These are phyloP conservation scores for Abrus pulchellus DNA, from an alignment of 306 rosid species.

Conservation along the genomic window DNA sequence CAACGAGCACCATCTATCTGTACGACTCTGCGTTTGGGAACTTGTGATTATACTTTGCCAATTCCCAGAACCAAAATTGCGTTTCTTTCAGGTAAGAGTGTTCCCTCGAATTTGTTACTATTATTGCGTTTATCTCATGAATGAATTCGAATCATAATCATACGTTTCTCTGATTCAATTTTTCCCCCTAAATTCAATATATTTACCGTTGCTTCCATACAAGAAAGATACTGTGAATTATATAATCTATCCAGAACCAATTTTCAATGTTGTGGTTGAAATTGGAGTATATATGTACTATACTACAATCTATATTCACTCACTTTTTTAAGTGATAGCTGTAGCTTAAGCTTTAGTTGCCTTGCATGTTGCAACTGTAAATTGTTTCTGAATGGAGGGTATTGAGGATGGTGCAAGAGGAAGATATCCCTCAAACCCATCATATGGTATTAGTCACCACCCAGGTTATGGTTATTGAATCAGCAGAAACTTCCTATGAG, in stretches of 20 bases:
- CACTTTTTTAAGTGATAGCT: background rate
- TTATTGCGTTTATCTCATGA: background rate
- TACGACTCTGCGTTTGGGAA: constrained; percentile 12
- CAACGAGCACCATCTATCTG: constrained; percentile 16
- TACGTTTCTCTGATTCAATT: background rate
- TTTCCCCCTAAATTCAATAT: background rate
- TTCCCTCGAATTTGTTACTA: background rate
- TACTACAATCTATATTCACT: background rate
- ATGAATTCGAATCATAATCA: background rate
- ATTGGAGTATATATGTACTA: background rate
- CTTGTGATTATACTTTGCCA: constrained; percentile 43
- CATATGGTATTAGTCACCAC: constrained; percentile 58
- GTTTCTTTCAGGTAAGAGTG: constrained; percentile 40
- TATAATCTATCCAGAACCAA: constrained; percentile 8
- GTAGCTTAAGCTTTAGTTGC: constrained; percentile 26
- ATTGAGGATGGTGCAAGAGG: constrained; percentile 71
- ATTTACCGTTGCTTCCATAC: background rate
- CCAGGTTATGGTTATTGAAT: constrained; percentile 62
- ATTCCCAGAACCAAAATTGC: constrained; percentile 5
- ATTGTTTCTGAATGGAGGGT: constrained; percentile 70
- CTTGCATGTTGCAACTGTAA: constrained; percentile 20
- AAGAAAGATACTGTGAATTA: constrained; percentile 26
- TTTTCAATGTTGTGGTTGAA: background rate
- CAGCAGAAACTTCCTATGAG: constrained; percentile 53
- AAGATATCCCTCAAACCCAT: constrained; percentile 59